These are phyloP conservation scores for Hypoxylon sp. DNA, from an alignment of 2,329 filamentous ascomycete genomes.

Conservation along the genomic window DNA sequence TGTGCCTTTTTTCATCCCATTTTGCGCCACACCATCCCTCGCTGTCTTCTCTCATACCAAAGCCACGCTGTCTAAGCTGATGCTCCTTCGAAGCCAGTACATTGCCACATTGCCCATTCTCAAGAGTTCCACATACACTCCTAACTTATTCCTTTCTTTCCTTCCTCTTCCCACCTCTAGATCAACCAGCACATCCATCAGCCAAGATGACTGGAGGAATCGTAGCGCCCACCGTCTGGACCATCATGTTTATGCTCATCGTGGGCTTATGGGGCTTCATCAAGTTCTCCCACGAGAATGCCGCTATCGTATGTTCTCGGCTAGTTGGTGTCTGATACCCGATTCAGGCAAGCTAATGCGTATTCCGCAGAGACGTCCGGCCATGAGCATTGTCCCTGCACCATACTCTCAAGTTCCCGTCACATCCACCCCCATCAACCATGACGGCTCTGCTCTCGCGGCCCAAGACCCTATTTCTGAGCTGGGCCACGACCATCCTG, in stretches of 20 bases:
- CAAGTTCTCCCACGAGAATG: constrained; percentile 12
- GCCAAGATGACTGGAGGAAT: no score
- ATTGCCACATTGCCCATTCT: no score
- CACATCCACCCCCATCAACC: background rate
- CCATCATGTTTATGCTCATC: constrained; percentile 4
- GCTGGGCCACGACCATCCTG: no score
- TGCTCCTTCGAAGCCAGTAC: no score
- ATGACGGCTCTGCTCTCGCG: background rate
- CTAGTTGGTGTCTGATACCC: background rate
- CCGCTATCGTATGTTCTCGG: constrained; percentile 3
- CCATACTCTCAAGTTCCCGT: background rate
- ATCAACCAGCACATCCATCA: background rate
- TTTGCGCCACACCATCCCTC: no score
- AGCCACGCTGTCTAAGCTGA: no score
- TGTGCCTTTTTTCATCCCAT: no score
- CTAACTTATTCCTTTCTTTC: no score
- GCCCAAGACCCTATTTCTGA: no score
- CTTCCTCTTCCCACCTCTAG: background rate
- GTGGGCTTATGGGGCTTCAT: constrained; percentile 20
- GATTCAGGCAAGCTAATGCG: background rate
- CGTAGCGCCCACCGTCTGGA: constrained; percentile 1
- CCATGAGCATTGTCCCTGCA: no score
- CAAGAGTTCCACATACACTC: no score
- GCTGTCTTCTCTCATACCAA: no score
- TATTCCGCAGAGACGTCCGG: background rate